phyloP scores from a whole-genome alignment of 805 yeast species.

The Wickerhamiella siamensis region DNA sequence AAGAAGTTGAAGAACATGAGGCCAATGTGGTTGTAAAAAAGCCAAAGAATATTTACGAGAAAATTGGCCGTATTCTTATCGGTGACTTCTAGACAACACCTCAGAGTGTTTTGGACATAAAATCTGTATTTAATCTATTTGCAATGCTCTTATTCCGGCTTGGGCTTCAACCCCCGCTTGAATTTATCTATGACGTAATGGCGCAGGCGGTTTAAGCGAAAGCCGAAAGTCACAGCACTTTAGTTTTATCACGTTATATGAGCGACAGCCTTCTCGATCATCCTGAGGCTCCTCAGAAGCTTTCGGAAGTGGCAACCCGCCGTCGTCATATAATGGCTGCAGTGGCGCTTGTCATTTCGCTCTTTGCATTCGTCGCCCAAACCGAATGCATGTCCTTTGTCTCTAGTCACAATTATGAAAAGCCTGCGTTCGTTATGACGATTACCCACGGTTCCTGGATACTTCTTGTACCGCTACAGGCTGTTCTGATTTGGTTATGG shows the following conservation, averaged over 20 bases:
- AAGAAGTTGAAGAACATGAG: constrained; percentile 49
- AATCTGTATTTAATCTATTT: too few species aligned
- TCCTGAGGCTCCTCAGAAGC: background rate
- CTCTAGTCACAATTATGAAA: constrained; percentile 42
- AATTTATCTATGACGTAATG: too few species aligned
- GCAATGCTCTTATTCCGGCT: too few species aligned
- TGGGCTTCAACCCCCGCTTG: too few species aligned
- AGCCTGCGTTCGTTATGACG: constrained; percentile 47
- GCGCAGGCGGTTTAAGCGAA: too few species aligned
- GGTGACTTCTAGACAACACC: constrained; percentile 12
- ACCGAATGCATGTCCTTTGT: constrained; percentile 68
- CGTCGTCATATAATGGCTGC: constrained; percentile 33
- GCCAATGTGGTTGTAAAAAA: constrained; percentile 8
- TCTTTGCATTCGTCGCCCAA: constrained; percentile 56
- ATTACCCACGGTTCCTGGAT: constrained; percentile 73
- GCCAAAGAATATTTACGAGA: constrained; percentile 47
- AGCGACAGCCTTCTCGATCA: too few species aligned
- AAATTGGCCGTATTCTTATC: constrained; percentile 9
- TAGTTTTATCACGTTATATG: too few species aligned
- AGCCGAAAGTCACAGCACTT: too few species aligned
- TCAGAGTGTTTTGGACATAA: too few species aligned
- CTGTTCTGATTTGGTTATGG: constrained; percentile 31
- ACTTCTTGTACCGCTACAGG: constrained; percentile 57
- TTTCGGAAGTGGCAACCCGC: constrained; percentile 8
- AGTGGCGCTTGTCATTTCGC: constrained; percentile 33